Base-by-base conservation (phyloP, 345 rosid species). In the Eucalyptus pauciflora region DNA sequence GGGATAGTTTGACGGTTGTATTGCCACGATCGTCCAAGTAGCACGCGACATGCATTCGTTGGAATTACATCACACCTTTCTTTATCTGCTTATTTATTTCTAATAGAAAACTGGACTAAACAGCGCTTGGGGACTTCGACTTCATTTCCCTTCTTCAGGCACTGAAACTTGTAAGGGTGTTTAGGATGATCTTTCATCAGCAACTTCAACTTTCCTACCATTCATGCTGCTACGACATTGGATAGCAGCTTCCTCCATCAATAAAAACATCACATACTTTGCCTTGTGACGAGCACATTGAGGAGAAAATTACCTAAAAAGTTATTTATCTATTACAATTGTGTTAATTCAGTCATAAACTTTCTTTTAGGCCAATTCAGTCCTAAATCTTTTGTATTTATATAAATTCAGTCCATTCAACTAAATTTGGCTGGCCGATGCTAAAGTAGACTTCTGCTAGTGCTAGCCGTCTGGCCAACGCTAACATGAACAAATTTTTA, bases 401-500 rank as follows among this genome's bases (percentile, higher is more conserved):
- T 52, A 52, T 52, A 2, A 52, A 20, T 52, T 52, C 5, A 8
- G 4, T 52, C 5, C 5, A 52, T 52, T 20, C 0, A 52, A 8
- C 8, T 25, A 20, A 52, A 52, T 52, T 20, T 52, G 25, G 5
- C 8, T 52, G 25, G 10, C 10, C 2, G 5, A 52, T 7, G 5
- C 5, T 52, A 20, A 52, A 52, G 10, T 52, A 52, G 5, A 52
- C 58, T 18, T 52, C 0, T 52, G 5, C 1, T 18, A 0, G 58
- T 20, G 10, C 5, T 52, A 52, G 58, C 24, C 5, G 0, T 52
- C 5, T 52, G 10, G 25, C 10, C 25, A 52, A 52, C 0, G 5
- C 58, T 52, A 1, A 52, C 10, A 52, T 52, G 25, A 52, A 20
- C 58, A 52, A 7, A 7, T 20, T 7, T 52, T 52, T 52, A 52